A percentile compares a stretch with the other conserved stretches of the same genome.
phyloP scores from a whole-genome alignment of 768 basidiomycete genomes.

The Rhodosporidiobolus sp. region DNA sequence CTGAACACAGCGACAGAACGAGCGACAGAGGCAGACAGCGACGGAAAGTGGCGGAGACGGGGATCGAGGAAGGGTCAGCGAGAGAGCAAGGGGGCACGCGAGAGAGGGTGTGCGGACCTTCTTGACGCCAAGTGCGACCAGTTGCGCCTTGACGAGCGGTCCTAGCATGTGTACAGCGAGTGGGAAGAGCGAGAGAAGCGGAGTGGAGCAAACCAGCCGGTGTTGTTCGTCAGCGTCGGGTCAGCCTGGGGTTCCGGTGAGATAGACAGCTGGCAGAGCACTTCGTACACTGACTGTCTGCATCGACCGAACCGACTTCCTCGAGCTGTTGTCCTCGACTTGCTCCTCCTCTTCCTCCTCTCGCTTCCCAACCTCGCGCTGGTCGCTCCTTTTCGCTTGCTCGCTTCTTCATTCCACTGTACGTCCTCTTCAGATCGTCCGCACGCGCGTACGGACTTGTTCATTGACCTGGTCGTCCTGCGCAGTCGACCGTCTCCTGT shows the following conservation, averaged over 20 bases:
- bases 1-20: background rate
- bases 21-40: background rate
- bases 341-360: background rate
- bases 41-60: background rate
- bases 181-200: background rate
- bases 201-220: background rate
- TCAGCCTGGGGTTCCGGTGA: too few species aligned
- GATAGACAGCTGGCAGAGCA: too few species aligned
- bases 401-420: too few species aligned
- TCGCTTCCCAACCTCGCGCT: background rate
- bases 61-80: background rate
- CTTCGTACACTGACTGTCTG: too few species aligned
- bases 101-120: background rate
- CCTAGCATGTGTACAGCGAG: slow-evolving; percentile 11
- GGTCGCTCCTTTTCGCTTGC: background rate
- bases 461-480: too few species aligned
- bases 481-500: too few species aligned
- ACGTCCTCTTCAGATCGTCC: too few species aligned
- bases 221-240: background rate
- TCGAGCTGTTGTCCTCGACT: too few species aligned
- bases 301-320: too few species aligned
- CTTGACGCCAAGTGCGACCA: slow-evolving; percentile 22
- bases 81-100: background rate
- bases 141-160: slow-evolving; percentile 26
- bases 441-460: too few species aligned